Evolutionary conservation across 495 filamentous ascomycete species (phyloP).

Genomic region (Trichoderma asperelloides): DNA sequence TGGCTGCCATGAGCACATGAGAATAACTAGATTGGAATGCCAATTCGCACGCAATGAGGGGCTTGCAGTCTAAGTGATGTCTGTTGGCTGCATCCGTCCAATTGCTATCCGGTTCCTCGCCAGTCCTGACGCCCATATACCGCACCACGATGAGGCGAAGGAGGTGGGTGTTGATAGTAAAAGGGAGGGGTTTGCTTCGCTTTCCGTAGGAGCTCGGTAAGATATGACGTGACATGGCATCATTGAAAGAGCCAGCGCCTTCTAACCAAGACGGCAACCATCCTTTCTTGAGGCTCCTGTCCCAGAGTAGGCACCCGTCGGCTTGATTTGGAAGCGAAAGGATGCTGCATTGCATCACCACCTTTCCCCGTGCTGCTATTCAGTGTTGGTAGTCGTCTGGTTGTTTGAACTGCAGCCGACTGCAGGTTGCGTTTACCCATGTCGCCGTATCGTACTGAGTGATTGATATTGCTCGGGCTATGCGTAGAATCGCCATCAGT

Average conservation of each 20-base stretch:
- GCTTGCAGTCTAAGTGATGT: not conserved
- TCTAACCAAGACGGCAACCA: not conserved
- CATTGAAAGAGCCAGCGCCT: not conserved
- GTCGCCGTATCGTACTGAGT: too few relatives aligned
- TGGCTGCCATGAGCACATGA: not conserved
- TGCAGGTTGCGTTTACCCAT: too few relatives aligned
- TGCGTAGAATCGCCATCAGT: too few relatives aligned
- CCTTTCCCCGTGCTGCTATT: too few relatives aligned
- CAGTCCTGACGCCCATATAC: not conserved
- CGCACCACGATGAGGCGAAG: not conserved
- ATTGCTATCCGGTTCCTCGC: not conserved
- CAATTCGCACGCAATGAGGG: not conserved
- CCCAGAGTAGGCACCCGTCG: too few relatives aligned
- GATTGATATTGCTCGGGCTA: too few relatives aligned
- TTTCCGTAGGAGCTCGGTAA: not conserved
- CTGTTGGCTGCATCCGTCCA: not conserved
- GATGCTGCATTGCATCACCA: too few relatives aligned
- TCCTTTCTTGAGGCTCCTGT: not conserved
- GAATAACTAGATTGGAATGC: not conserved
- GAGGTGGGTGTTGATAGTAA: not conserved
- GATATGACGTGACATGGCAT: not conserved
- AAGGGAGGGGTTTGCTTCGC: not conserved
- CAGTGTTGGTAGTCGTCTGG: too few relatives aligned
- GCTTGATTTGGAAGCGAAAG: too few relatives aligned
- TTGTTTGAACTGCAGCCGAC: too few relatives aligned